Conservation (phyloP, 768 basidiomycete species). For the Tylopilus sp. region DNA sequence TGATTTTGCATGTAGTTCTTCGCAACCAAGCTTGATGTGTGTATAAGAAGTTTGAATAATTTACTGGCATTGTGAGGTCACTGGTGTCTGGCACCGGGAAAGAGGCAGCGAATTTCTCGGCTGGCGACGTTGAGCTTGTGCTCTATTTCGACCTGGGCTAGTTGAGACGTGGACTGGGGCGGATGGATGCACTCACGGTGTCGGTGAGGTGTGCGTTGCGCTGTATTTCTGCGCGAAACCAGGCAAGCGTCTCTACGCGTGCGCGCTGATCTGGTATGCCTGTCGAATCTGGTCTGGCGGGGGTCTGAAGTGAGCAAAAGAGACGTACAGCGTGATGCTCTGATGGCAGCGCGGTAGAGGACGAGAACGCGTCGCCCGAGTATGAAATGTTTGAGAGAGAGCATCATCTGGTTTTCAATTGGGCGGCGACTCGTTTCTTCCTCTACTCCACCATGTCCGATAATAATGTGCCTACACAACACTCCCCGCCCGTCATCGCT, state of each 20-base stretch:
- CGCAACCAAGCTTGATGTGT: constrained; percentile 64
- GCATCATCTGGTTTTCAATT: constrained; percentile 4
- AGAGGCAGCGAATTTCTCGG: constrained; percentile 59
- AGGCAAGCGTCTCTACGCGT: constrained; percentile 62
- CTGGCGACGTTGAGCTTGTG: constrained; percentile 52
- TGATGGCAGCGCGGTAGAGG: constrained; percentile 66
- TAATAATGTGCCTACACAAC: constrained; percentile 9
- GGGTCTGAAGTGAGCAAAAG: background rate
- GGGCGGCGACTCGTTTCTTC: background rate
- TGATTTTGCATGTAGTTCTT: constrained; percentile 55
- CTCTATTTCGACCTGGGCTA: constrained; percentile 52
- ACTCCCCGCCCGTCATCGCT: constrained; percentile 22
- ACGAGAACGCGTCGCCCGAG: constrained; percentile 56
- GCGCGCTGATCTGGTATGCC: constrained; percentile 60
- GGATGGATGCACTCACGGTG: constrained; percentile 38
- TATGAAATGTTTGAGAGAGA: constrained; percentile 73
- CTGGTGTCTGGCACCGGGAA: constrained; percentile 29
- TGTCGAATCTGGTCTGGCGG: constrained; percentile 25
- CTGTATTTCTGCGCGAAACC: constrained; percentile 75
- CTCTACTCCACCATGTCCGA: constrained; percentile 34
- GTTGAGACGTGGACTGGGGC: constrained; percentile 9
- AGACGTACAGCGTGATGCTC: constrained; percentile 59
- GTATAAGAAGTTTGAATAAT: background rate
- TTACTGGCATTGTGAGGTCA: background rate
- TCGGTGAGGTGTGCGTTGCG: constrained; percentile 56